Base-by-base conservation (phyloP, 768 basidiomycete genomes). In the Pholiota conissans region DNA sequence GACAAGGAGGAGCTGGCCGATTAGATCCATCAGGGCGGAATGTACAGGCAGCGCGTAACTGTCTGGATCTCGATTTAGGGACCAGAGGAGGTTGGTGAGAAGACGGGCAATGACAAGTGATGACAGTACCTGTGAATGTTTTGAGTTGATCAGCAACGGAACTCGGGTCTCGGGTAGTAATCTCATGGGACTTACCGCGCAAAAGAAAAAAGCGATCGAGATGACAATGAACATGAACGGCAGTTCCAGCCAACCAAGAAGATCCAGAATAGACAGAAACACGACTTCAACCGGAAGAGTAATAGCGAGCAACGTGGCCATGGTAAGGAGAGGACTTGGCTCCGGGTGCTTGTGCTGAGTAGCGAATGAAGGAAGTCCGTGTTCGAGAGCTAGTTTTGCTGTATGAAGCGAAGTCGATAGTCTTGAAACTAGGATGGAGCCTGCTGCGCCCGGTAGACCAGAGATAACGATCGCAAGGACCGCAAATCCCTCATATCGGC, bases 21-120 rank as follows among this genome's bases (percentile, higher is more conserved):
- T 72, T 51, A 96, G 83, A 69, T 95, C 93, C 79, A 95, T 88
- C 40, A 93, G 67, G 0, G 94, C 91, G 10, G 91, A 93, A 62
- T 96, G 94, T 26, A 96, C 83, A 7, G 95, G 95, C n/a, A 98
- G 74, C 1, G 93, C 93, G 69, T 96, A 95, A 73, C 90, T 87
- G 69, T 98, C 95, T 5, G 95, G 95, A 69, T 98, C 95, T 26
- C 85, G 77, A 10, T 83, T 77, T 55, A 77, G 84, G 0, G 82
- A 80, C 93, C 94, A 96, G 26, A 97, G 80, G 67, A 84, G 86
- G 42, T 83, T 73, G 2, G 93, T 95, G 49, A 95, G 76, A 10
- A 67, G 64, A 49, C 78, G 82, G 1, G 91, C 93, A 30, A 90
- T 70, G 27, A 79, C 24, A 4, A 98, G 79, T 2, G 94, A 94